A percentile compares a stretch with the other conserved stretches of the same genome.
Evolutionary conservation across 371 early-diverging fungal genomes (phyloP).

Genomic region (Lichtheimia ornata): DNA sequence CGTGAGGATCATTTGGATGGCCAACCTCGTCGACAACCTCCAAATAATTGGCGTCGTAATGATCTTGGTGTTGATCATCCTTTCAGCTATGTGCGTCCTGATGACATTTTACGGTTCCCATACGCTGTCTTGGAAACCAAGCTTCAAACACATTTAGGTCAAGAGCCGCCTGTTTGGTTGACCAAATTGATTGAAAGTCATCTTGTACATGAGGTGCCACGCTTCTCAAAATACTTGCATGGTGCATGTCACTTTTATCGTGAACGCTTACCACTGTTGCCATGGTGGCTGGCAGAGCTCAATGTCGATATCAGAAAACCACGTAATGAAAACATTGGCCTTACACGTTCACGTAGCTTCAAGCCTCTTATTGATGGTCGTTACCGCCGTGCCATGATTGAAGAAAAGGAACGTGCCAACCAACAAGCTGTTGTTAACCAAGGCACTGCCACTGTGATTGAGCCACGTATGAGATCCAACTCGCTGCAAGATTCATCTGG

Average conservation of each 20-base stretch:
- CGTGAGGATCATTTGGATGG: constrained; percentile 70
- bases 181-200: constrained; percentile 79
- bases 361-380: constrained; percentile 40
- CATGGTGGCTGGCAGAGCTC: constrained; percentile 46
- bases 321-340: constrained; percentile 22
- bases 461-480: constrained; percentile 1
- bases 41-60: constrained; percentile 88
- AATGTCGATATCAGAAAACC: constrained; percentile 47
- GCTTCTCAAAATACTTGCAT: constrained; percentile 97
- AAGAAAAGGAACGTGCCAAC: constrained; percentile 23
- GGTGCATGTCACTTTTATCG: constrained; percentile 59
- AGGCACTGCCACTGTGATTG: background rate
- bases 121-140: constrained; percentile 33
- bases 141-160: constrained; percentile 86
- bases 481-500: constrained; percentile 5
- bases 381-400: constrained; percentile 26
- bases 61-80: constrained; percentile 86
- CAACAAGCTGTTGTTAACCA: constrained; percentile 17
- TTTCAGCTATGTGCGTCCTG: constrained; percentile 82
- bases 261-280: constrained; percentile 19
- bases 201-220: constrained; percentile 94
- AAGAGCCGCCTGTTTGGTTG: constrained; percentile 92
- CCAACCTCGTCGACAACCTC: constrained; percentile 49
- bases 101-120: constrained; percentile 31
- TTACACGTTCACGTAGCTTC: constrained; percentile 28